A percentile compares a stretch with the other conserved stretches of the same genome.
These are phyloP conservation scores for Marchantia polymorpha DNA, from an alignment of 225 moss, liverwort and hornwort species.

Conservation along the genomic window DNA sequence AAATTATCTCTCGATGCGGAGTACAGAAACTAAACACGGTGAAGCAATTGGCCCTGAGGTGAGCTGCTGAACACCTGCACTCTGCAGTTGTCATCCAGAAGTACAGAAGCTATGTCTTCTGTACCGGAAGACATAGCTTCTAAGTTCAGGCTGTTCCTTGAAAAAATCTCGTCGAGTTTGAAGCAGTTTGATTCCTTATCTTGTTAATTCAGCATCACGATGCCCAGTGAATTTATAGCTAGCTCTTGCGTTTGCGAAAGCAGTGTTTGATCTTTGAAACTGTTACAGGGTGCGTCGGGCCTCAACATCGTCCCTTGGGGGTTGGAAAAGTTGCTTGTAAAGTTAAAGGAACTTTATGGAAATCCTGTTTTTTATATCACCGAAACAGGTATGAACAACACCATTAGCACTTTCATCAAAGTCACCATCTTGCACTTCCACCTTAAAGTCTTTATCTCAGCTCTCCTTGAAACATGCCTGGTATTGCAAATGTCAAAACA, in stretches of 20 bases:
- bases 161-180: background rate
- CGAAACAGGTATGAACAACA: constrained; percentile 50
- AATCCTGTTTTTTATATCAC: constrained; percentile 57
- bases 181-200: background rate
- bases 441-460: background rate
- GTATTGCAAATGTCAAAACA: background rate
- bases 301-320: constrained; percentile 38
- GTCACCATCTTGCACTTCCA: background rate
- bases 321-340: constrained; percentile 48
- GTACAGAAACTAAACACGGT: too few relatives aligned
- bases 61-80: too few relatives aligned
- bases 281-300: constrained; percentile 4
- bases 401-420: too few relatives aligned
- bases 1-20: too few relatives aligned
- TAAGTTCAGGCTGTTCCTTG: background rate
- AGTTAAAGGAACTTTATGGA: constrained; percentile 41
- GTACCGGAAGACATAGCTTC: too few relatives aligned
- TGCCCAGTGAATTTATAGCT: background rate
- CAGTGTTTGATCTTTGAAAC: background rate
- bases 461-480: background rate
- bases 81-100: too few relatives aligned
- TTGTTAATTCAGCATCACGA: background rate
- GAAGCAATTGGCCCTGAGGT: too few relatives aligned
- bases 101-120: too few relatives aligned
- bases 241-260: background rate